Base-by-base conservation (phyloP, 148 eudicot species). In the Vaccinium corymbosum region DNA sequence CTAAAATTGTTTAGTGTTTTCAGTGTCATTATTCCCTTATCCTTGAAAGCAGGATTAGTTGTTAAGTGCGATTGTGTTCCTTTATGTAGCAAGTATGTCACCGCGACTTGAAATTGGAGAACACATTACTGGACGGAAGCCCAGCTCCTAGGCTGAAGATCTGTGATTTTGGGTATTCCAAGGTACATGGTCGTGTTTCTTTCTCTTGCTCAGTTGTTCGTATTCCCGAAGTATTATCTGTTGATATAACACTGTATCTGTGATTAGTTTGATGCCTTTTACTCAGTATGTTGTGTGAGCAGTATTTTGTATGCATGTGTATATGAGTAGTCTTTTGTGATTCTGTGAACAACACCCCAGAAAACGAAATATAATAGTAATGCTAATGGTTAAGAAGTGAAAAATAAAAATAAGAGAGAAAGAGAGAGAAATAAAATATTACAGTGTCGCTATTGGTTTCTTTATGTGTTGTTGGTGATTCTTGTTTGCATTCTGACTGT, bases 111-210 rank as follows among this genome's bases (percentile, higher is more conserved):
- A 92, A 92, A 87, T 71, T 92, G 76, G 94, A 92, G 81, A 92
- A 92, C 71, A 90, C 92, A 3, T 85, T 92, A 57, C 80, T 92
- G 86, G 94, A 92, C 85, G 94, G 93, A 79, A 89, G 94, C 53
- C 87, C 88, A 80, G 86, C 88, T 49, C 94, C 94, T 35, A 88
- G 90, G 13, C 77, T 92, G 84, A 92, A 92, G 83, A 92, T 92
- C 48, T 92, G 94, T 86, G 94, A 90, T 85, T 92, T 92, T 89
- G 94, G 94, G 53, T 92, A 90, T 83, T 92, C 94, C 22, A 92
- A 92, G 94, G 94, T 92, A 89, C 48, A 22, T 57, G 11, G 53
- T 80, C 6, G 10, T 10, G 27, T 19, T 19, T 72, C 20, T 68
- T 12, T 82, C 73, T 68, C 17, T 68, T 27, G 73, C 73, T 68